These are phyloP conservation scores for Exophiala sideris DNA, from an alignment of 2,329 filamentous ascomycete species.

Conservation along the genomic window DNA sequence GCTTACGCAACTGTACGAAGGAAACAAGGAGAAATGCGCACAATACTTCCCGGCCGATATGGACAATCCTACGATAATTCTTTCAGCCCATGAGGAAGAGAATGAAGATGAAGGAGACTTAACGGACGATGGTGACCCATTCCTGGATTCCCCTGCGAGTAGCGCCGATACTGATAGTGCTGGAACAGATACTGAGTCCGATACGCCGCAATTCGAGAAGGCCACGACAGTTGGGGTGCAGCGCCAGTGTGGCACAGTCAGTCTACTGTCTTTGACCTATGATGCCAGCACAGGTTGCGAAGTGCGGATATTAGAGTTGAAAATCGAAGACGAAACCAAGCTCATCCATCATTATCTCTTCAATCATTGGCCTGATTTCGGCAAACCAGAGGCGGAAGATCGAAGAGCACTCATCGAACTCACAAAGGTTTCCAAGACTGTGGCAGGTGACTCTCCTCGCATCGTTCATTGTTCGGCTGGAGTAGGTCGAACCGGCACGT, in stretches of 20 bases:
- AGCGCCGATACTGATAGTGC: constrained; percentile 28
- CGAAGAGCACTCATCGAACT: constrained; percentile 50
- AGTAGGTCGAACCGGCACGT: constrained; percentile 90
- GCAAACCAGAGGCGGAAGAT: constrained; percentile 63
- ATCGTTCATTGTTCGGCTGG: constrained; percentile 88
- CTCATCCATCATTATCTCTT: constrained; percentile 82
- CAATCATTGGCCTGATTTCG: constrained; percentile 85
- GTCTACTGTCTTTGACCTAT: constrained; percentile 53
- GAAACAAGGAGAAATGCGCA: constrained; percentile 75
- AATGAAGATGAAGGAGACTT: constrained; percentile 65
- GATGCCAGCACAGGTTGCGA: constrained; percentile 62
- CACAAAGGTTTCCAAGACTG: constrained; percentile 47
- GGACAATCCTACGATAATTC: constrained; percentile 50
- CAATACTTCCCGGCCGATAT: constrained; percentile 73
- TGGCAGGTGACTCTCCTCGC: constrained; percentile 62
- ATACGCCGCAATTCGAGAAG: not conserved
- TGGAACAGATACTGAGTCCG: constrained; percentile 17
- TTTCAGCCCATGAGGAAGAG: constrained; percentile 31
- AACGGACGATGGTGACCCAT: constrained; percentile 46
- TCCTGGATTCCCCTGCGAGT: constrained; percentile 22
- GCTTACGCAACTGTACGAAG: constrained; percentile 85
- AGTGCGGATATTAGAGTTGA: constrained; percentile 66
- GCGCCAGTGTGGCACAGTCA: constrained; percentile 48
- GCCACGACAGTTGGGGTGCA: constrained; percentile 2
- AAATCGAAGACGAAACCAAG: constrained; percentile 52